Base-by-base conservation (phyloP, 2,329 filamentous ascomycete genomes). In the Cladosporium oxysporum region DNA sequence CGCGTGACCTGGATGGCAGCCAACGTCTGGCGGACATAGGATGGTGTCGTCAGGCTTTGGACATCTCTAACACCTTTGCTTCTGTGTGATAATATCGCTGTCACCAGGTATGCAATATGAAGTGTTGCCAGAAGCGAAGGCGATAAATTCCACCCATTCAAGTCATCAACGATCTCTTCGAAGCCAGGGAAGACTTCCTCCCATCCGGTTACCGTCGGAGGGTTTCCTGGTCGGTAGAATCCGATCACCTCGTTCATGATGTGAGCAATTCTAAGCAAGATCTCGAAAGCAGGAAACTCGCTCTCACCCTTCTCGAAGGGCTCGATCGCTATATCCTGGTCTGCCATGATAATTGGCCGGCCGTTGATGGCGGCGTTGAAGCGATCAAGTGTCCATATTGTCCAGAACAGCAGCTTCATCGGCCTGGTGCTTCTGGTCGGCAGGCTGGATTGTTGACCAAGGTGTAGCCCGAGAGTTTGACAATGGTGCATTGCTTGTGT, bases 81-180 rank as follows among this genome's bases (percentile, higher is more conserved):
- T 50, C 84, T 83, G 72, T 85, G 84, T 3, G 84, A 85, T 2
- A 85, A 77, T 70, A 87, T 86, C 41, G 83, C 83, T 61, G 85
- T 83, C 26, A 83, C 81, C 70, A 87, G 83, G 66, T 87, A 86
- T 72, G 83, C 86, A 2, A 87, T 73, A 65, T 87, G 85, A 8
- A 87, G 74, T 6, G 85, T 78, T 16, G 79, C 77, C 72, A 78
- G 79, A 71, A 69, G 77, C 72, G 53, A 77, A 71, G 55, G 75
- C 69, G 66, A 78, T 69, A 65, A 78, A 64, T 72, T 74, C 79
- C 67, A 81, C 74, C 62, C 79, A 73, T 23, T 73, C 72, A 66
- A 77, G 71, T 62, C 76, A 44, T 71, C 78, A 5, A 82, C 74
- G 69, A 83, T 78, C 61, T 80, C 79, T 66, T 81, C 80, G 49